phyloP scores from a whole-genome alignment of 1,284 basidiomycete species.

The Lentinula novae-zelandiae region DNA sequence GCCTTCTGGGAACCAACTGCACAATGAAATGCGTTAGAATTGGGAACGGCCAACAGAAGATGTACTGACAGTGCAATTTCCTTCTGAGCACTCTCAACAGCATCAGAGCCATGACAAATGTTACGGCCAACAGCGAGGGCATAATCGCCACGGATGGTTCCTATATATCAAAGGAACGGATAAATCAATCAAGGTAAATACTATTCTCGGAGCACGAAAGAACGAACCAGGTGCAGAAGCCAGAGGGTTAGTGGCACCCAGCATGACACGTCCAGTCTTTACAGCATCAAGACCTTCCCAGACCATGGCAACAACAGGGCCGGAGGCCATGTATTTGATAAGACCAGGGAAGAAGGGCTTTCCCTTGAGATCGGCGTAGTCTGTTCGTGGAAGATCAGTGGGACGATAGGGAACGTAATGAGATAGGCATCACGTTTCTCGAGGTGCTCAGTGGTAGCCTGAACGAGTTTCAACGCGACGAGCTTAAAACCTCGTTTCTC shows the following conservation, averaged over 20 bases:
- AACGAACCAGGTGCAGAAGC: conserved; percentile 75
- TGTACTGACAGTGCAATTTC: conserved; percentile 81
- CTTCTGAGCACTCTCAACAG: conserved; percentile 87
- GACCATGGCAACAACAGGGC: conserved; percentile 96
- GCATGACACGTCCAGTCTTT: conserved; percentile 94
- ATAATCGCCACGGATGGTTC: conserved; percentile 91
- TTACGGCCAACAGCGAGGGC: conserved; percentile 91
- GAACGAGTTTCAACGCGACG: conserved; percentile 83
- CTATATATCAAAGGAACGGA: conserved; percentile 28
- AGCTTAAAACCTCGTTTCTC: conserved; percentile 97
- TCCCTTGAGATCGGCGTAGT: conserved; percentile 90
- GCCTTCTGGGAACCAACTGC: conserved; percentile 85
- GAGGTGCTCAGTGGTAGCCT: conserved; percentile 77
- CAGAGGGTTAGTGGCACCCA: conserved; percentile 97
- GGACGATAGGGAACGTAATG: conserved; percentile 8
- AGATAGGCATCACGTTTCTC: conserved; percentile 59
- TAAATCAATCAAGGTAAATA: conserved; percentile 12
- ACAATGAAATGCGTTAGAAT: conserved; percentile 16
- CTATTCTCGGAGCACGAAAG: conserved; percentile 9
- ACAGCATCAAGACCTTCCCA: conserved; percentile 97
- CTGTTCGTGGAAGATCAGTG: conserved; percentile 37
- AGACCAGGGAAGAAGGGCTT: conserved; percentile 93
- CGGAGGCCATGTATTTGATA: conserved; percentile 93
- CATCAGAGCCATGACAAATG: conserved; percentile 94
- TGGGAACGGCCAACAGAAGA: not conserved